Evolutionary conservation across 345 rosid genomes (phyloP).

Genomic region (Euphorbia tirucalli): DNA sequence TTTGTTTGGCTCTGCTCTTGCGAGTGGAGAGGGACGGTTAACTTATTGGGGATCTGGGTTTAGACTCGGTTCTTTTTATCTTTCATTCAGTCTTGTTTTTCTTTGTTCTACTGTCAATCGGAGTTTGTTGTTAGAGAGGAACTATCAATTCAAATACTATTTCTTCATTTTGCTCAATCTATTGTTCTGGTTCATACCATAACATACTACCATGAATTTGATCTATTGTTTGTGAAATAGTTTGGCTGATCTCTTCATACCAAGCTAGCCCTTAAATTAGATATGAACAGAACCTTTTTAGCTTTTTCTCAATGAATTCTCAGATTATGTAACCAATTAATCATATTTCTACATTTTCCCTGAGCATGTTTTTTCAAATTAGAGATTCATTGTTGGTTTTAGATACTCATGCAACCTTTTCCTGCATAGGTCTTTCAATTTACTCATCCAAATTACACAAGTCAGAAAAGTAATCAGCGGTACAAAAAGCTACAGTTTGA

Average conservation of each 20-base stretch:
- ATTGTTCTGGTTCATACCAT: no score
- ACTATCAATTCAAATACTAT: no score
- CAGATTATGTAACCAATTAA: slow-evolving; percentile 1
- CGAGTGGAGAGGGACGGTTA: no score
- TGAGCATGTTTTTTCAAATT: neutral
- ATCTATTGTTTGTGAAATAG: neutral
- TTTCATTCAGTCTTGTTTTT: no score
- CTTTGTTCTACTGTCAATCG: no score
- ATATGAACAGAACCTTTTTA: neutral
- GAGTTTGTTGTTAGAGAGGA: no score
- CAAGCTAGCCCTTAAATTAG: neutral
- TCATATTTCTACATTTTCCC: neutral
- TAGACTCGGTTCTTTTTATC: no score
- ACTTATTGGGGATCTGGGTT: no score
- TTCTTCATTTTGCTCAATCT: no score
- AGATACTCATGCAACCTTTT: slow-evolving; percentile 15
- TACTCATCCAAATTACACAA: slow-evolving; percentile 69
- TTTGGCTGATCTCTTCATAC: neutral
- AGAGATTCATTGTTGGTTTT: slow-evolving; percentile 9
- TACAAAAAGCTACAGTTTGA: slow-evolving; percentile 74
- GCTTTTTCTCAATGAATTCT: slow-evolving; percentile 8
- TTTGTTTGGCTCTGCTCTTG: no score
- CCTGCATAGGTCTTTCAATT: slow-evolving; percentile 76
- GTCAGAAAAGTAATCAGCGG: slow-evolving; percentile 64
- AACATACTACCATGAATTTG: neutral